Evolutionary conservation across 1,284 basidiomycete species (phyloP).

Genomic region (Cryptococcus sp.): DNA sequence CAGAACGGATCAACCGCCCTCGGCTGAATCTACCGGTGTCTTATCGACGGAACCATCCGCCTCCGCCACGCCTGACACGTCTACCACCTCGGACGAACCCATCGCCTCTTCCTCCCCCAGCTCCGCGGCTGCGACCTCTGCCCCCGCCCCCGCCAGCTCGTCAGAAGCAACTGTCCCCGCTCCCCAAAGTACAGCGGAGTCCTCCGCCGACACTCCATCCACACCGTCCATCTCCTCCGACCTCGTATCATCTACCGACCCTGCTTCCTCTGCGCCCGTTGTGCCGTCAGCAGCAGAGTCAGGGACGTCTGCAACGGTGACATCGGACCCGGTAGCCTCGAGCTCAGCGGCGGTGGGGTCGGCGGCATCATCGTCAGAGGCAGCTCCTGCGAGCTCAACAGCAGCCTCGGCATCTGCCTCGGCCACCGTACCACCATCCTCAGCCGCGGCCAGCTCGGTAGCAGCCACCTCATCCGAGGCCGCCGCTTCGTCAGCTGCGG

Average conservation of each 20-base stretch:
- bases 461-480: background rate
- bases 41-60: background rate
- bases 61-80: background rate
- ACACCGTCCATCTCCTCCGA: background rate
- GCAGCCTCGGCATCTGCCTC: constrained; percentile 1
- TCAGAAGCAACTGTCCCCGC: background rate
- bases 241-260: background rate
- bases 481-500: background rate
- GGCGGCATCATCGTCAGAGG: background rate
- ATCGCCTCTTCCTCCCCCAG: background rate
- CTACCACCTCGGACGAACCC: too few species aligned
- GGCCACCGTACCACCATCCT: background rate
- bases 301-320: background rate
- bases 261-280: background rate
- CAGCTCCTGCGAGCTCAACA: background rate
- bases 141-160: too few species aligned
- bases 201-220: constrained; percentile 1
- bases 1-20: background rate
- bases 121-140: background rate
- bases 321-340: background rate
- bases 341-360: background rate
- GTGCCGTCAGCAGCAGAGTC: background rate
- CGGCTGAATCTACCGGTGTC: background rate
- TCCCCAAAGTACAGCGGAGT: background rate
- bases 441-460: background rate